Evolutionary conservation across 768 basidiomycete species (phyloP).

Genomic region (Lanmaoa rubissima): DNA sequence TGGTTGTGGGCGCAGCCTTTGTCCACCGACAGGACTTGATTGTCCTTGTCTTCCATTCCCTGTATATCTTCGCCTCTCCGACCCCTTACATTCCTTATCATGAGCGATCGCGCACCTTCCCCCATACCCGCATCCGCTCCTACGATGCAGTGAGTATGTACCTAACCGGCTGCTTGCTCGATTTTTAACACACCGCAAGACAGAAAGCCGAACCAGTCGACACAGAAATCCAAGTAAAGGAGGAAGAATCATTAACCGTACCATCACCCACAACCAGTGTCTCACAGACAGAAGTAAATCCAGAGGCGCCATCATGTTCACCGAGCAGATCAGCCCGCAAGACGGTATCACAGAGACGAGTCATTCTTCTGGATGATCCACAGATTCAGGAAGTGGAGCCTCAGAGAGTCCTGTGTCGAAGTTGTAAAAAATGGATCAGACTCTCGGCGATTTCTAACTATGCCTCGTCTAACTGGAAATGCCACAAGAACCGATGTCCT

Average conservation of each 20-base stretch:
- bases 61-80: constrained; percentile 15
- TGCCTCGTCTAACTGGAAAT: constrained; percentile 49
- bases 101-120: constrained; percentile 23
- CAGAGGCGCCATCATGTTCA: neutral
- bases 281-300: neutral
- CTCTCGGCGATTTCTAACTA: constrained; percentile 44
- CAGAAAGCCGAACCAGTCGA: neutral
- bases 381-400: constrained; percentile 48
- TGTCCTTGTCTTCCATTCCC: constrained; percentile 6
- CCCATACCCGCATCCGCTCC: neutral
- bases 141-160: constrained; percentile 16
- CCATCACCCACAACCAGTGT: constrained; percentile 8
- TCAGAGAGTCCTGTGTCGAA: constrained; percentile 54
- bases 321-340: constrained; percentile 21
- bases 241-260: constrained; percentile 7
- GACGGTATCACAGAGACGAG: constrained; percentile 46
- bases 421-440: constrained; percentile 63
- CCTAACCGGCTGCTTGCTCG: neutral
- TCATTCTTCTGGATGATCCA: constrained; percentile 52
- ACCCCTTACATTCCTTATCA: constrained; percentile 32
- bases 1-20: constrained; percentile 1
- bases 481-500: constrained; percentile 49
- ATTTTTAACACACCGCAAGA: constrained; percentile 16
- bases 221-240: constrained; percentile 11
- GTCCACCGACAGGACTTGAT: constrained; percentile 12